Conservation (phyloP, 768 basidiomycete genomes). For the Suillus brevipes region DNA sequence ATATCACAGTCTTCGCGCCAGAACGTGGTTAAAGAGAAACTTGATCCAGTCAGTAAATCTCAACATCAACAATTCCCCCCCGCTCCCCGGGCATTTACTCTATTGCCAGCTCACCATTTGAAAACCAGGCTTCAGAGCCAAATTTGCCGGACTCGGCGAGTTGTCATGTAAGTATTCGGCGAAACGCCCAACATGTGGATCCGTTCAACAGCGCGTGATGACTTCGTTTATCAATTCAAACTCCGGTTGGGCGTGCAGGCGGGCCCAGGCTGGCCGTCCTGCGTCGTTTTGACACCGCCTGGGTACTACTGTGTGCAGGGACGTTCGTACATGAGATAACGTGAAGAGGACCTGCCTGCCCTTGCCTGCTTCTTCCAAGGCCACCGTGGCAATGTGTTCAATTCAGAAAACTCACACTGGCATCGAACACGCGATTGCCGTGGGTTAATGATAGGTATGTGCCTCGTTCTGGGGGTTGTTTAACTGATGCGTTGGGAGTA, state of each 20-base stretch:
- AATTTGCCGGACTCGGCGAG: neutral
- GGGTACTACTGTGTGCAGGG: neutral
- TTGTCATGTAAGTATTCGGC: neutral
- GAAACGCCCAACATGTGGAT: neutral
- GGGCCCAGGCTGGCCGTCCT: neutral
- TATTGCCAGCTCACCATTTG: constrained; percentile 2
- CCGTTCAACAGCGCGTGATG: neutral
- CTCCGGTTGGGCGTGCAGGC: neutral
- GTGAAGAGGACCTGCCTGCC: neutral
- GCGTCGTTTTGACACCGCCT: neutral
- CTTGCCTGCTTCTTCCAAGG: neutral
- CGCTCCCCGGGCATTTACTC: neutral
- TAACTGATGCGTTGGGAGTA: neutral
- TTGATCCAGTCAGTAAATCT: neutral
- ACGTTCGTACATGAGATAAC: neutral
- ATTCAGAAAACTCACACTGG: neutral
- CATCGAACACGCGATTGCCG: neutral
- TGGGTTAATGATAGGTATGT: neutral
- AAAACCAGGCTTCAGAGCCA: neutral
- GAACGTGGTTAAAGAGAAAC: neutral
- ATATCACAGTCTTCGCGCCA: neutral
- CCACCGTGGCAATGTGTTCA: neutral
- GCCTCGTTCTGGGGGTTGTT: neutral
- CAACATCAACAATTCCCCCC: neutral
- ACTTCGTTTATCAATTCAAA: neutral